phyloP scores from a whole-genome alignment of 345 rosid species.

The Gynandropsis gynandra region DNA sequence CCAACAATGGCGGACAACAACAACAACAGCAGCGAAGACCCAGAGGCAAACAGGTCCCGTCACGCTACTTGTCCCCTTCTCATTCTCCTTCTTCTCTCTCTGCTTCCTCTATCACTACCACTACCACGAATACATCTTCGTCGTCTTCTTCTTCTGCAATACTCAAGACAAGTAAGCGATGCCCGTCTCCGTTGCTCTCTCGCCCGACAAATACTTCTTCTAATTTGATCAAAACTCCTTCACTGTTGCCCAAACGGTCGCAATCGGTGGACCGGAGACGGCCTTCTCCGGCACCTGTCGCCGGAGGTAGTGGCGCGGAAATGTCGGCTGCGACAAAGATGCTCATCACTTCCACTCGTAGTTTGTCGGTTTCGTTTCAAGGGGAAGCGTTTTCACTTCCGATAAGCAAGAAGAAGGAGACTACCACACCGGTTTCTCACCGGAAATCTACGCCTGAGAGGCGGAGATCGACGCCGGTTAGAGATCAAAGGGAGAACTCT shows the following conservation, averaged over 20 bases:
- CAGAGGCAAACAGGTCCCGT: conserved; percentile 71
- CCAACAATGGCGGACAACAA: conserved; percentile 32
- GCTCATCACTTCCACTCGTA: conserved; percentile 80
- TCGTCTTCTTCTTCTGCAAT: conserved; percentile 30
- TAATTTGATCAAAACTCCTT: conserved; percentile 26
- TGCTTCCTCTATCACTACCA: conserved; percentile 27
- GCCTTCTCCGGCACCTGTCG: conserved; percentile 28
- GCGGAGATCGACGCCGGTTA: conserved; percentile 46
- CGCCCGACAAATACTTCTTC: conserved; percentile 41
- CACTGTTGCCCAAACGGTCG: conserved; percentile 55
- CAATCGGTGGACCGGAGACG: conserved; percentile 81
- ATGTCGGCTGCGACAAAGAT: conserved; percentile 59
- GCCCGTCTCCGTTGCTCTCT: conserved; percentile 56
- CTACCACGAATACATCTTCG: conserved; percentile 27
- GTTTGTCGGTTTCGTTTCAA: conserved; percentile 87
- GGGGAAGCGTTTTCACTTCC: conserved; percentile 88
- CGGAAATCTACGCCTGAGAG: conserved; percentile 60
- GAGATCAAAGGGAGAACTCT: conserved; percentile 60
- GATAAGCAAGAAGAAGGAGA: conserved; percentile 65
- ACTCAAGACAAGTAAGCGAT: conserved; percentile 34
- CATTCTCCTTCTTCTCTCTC: conserved; percentile 54
- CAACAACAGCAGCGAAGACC: conserved; percentile 39
- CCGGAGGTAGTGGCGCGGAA: conserved; percentile 36
- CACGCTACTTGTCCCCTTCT: conserved; percentile 85
- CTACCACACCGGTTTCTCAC: conserved; percentile 30